Evolutionary conservation across 2,329 filamentous ascomycete genomes (phyloP).

Genomic region (Leptographium wingfieldii): DNA sequence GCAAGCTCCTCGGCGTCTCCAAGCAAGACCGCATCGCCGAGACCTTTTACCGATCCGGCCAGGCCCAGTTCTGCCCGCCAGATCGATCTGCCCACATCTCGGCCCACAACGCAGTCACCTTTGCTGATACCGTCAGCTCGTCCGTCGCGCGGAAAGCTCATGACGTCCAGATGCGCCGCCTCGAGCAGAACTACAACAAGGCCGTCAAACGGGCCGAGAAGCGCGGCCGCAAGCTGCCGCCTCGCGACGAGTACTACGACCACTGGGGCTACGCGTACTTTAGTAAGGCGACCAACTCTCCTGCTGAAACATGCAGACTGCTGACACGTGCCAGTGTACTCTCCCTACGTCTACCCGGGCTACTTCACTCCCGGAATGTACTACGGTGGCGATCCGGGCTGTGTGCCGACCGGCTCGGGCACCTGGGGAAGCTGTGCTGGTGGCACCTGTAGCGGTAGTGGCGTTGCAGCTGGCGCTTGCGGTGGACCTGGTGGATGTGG

Average conservation of each 20-base stretch:
- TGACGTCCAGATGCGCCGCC: conserved; percentile 18
- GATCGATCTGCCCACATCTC: conserved; percentile 57
- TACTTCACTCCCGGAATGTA: conserved; percentile 34
- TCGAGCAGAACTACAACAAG: conserved; percentile 45
- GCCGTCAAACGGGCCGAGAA: conserved; percentile 36
- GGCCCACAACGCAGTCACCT: conserved; percentile 52
- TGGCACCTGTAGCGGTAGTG: conserved; percentile 33
- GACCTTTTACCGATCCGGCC: conserved; percentile 34
- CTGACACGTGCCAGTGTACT: conserved; percentile 21
- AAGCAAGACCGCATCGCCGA: conserved; percentile 32
- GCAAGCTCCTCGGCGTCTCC: conserved; percentile 31
- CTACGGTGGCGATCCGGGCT: conserved; percentile 29
- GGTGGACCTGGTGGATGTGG: conserved; percentile 27
- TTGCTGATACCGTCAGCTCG: conserved; percentile 7
- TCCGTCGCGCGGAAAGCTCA: conserved; percentile 20
- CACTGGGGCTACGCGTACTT: conserved; percentile 42
- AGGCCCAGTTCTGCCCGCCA: conserved; percentile 36
- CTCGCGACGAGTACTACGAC: conserved; percentile 34
- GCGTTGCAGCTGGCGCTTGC: conserved; percentile 30
- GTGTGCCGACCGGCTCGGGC: conserved; percentile 20
- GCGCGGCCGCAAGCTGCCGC: conserved; percentile 34
- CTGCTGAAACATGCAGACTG: background rate
- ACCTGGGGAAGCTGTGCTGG: conserved; percentile 27
- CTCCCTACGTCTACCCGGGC: conserved; percentile 30
- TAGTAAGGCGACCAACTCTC: conserved; percentile 10